A percentile compares a stretch with the other conserved stretches of the same genome.
Evolutionary conservation across 2,329 filamentous ascomycete species (phyloP).

Genomic region (Nigrograna mackinnonii): DNA sequence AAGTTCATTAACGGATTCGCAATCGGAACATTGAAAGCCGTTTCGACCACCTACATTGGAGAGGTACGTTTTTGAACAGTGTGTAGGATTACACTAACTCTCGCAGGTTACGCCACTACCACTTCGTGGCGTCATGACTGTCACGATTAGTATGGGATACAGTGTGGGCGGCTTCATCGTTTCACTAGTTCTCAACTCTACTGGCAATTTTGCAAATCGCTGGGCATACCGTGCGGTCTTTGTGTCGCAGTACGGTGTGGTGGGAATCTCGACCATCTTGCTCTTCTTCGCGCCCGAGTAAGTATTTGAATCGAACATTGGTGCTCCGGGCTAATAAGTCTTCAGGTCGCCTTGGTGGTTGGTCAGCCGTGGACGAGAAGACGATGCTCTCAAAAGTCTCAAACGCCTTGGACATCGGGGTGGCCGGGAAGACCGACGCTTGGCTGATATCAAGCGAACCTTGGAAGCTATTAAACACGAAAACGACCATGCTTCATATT

Average conservation of each 20-base stretch:
- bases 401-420: constrained; percentile 20
- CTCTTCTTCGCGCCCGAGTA: constrained; percentile 31
- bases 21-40: constrained; percentile 42
- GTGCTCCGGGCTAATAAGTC: too few species aligned
- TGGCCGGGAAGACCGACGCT: constrained; percentile 16
- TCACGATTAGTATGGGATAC: constrained; percentile 45
- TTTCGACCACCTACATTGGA: constrained; percentile 43
- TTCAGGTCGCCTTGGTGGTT: constrained; percentile 76
- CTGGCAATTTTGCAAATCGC: constrained; percentile 38
- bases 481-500: constrained; percentile 67
- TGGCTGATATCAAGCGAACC: constrained; percentile 29
- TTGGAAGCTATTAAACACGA: constrained; percentile 39
- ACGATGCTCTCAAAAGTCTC: constrained; percentile 54
- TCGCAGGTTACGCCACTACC: constrained; percentile 38
- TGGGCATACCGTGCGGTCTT: constrained; percentile 51
- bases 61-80: constrained; percentile 19
- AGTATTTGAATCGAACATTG: too few species aligned
- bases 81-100: neutral
- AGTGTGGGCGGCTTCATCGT: constrained; percentile 46
- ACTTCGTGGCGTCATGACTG: constrained; percentile 42
- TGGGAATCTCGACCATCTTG: constrained; percentile 29
- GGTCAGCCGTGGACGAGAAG: constrained; percentile 62
- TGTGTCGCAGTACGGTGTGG: constrained; percentile 47
- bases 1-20: constrained; percentile 50
- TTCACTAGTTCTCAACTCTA: constrained; percentile 29